A percentile compares a stretch with the other conserved stretches of the same genome.
phyloP scores from a whole-genome alignment of 352 stramenopile genomes.

The Phytophthora cactorum region DNA sequence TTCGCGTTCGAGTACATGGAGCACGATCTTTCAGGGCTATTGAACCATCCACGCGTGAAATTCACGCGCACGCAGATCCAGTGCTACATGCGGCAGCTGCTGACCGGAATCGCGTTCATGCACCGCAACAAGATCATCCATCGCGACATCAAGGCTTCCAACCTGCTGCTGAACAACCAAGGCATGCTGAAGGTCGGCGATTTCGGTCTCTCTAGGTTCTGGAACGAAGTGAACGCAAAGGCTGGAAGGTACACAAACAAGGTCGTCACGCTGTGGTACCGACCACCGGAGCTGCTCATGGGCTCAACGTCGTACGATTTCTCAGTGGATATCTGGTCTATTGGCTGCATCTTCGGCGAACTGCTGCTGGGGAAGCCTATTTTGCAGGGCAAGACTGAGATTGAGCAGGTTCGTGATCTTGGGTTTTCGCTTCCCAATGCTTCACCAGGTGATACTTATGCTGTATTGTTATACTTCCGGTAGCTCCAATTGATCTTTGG shows the following conservation, averaged over 20 bases:
- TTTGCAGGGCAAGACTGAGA: constrained; percentile 82
- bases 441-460: constrained; percentile 1
- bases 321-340: constrained; percentile 95
- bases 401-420: constrained; percentile 66
- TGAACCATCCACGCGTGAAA: constrained; percentile 86
- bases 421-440: too few relatives aligned
- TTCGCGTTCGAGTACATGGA: constrained; percentile 91
- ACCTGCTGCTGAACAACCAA: constrained; percentile 85
- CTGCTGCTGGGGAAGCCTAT: constrained; percentile 83
- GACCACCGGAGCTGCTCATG: constrained; percentile 93
- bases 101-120: constrained; percentile 87
- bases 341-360: constrained; percentile 90
- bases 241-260: constrained; percentile 93
- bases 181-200: constrained; percentile 87
- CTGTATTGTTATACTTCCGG: constrained; percentile 1
- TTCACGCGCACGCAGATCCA: constrained; percentile 88
- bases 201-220: constrained; percentile 85
- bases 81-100: constrained; percentile 88
- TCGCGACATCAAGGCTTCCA: constrained; percentile 88
- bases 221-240: constrained; percentile 87
- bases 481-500: constrained; percentile 86
- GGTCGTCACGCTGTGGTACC: constrained; percentile 96
- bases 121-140: constrained; percentile 90
- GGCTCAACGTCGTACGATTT: constrained; percentile 93
- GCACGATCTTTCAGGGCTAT: constrained; percentile 80